These are phyloP conservation scores for Lenwebbia sp. DNA, from an alignment of 345 rosid genomes.

Conservation along the genomic window DNA sequence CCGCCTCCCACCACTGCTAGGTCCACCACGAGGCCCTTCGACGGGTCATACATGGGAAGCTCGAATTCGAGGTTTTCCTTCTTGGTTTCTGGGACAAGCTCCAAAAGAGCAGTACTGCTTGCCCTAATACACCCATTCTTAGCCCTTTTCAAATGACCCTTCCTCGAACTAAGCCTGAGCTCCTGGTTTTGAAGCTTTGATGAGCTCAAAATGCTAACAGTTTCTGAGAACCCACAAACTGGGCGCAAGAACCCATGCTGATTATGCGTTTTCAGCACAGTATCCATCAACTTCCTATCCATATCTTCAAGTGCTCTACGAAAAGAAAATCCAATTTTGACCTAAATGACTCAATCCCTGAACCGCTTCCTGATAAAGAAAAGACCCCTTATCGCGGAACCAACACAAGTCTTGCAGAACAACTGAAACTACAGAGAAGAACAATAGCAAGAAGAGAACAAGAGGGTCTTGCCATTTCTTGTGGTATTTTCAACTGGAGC, in stretches of 20 bases:
- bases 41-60: slow-evolving; percentile 69
- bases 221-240: slow-evolving; percentile 44
- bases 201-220: slow-evolving; percentile 23
- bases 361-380: neutral
- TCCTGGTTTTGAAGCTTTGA: slow-evolving; percentile 22
- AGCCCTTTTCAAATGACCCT: slow-evolving; percentile 14
- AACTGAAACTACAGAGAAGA: neutral
- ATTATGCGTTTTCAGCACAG: slow-evolving; percentile 59
- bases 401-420: neutral
- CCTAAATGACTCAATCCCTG: neutral
- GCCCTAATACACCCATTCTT: slow-evolving; percentile 26
- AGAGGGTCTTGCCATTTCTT: neutral
- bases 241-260: slow-evolving; percentile 58
- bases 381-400: neutral
- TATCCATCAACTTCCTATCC: slow-evolving; percentile 44
- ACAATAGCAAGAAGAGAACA: neutral
- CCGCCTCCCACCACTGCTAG: slow-evolving; percentile 97
- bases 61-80: slow-evolving; percentile 81
- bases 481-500: neutral
- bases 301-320: slow-evolving; percentile 3
- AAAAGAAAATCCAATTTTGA: neutral
- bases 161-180: slow-evolving; percentile 39
- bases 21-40: slow-evolving; percentile 53
- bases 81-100: slow-evolving; percentile 86
- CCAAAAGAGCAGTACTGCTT: slow-evolving; percentile 54